Evolutionary conservation across 2,329 filamentous ascomycete genomes (phyloP).

Genomic region (Pyrenophora seminiperda): DNA sequence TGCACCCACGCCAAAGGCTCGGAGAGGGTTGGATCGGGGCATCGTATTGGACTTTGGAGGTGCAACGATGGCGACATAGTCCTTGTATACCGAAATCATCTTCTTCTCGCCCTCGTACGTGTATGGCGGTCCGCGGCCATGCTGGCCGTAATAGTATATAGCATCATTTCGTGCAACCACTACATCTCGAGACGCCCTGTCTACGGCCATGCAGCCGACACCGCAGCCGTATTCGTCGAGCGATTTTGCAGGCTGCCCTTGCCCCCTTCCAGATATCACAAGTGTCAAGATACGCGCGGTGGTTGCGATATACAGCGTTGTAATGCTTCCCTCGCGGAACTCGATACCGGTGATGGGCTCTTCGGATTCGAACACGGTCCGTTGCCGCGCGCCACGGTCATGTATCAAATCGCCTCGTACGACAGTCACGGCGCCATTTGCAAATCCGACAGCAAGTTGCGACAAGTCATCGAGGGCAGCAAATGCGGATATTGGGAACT

Average conservation of each 20-base stretch:
- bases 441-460: slow-evolving; percentile 93
- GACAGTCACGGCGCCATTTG: slow-evolving; percentile 90
- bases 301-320: slow-evolving; percentile 89
- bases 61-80: slow-evolving; percentile 87
- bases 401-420: slow-evolving; percentile 94
- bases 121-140: slow-evolving; percentile 84
- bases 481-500: slow-evolving; percentile 94
- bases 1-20: slow-evolving; percentile 73
- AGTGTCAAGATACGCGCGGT: slow-evolving; percentile 86
- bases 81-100: slow-evolving; percentile 75
- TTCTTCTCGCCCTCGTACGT: slow-evolving; percentile 92
- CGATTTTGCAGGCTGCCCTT: slow-evolving; percentile 84
- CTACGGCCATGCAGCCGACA: slow-evolving; percentile 92
- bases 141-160: slow-evolving; percentile 87
- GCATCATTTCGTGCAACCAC: slow-evolving; percentile 94
- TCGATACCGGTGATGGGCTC: slow-evolving; percentile 94
- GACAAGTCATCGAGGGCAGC: slow-evolving; percentile 84
- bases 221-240: slow-evolving; percentile 89
- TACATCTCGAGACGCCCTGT: slow-evolving; percentile 78
- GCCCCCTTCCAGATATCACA: slow-evolving; percentile 83
- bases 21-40: slow-evolving; percentile 64
- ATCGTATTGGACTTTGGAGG: slow-evolving; percentile 67
- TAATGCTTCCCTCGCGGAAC: slow-evolving; percentile 67
- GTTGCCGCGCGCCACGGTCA: slow-evolving; percentile 90
- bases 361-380: slow-evolving; percentile 94